Base-by-base conservation (phyloP, 257 asterid genomes). In the Solanum sitiens region DNA sequence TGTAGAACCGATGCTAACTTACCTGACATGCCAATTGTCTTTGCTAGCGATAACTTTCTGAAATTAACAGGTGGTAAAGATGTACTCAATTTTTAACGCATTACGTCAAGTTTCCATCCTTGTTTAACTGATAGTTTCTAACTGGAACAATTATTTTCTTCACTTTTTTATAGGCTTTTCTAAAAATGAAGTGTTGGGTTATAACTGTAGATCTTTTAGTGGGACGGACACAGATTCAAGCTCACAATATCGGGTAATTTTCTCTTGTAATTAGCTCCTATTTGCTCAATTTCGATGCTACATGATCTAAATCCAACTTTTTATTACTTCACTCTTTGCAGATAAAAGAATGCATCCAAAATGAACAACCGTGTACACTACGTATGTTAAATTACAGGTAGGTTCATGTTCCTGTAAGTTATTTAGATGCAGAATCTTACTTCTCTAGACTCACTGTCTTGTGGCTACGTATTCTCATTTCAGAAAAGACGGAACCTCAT, bases 341-440 rank as follows among this genome's bases (percentile, higher is more conserved):
- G 99, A 96, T 97, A 74, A 94, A 91, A 71, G 95, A 94, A 88
- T 87, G 94, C 90, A 91, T 96, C 88, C 92, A 59, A 89, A 88
- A 85, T 53, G 92, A 92, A 86, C 94, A 91, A 94, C 91, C 96
- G 39, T 93, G 99, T 92, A 97, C 98, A 63, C 94, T 95, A 91
- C 91, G 93, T 80, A 95, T 97, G 87, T 91, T 96, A 88, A 97
- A 97, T 89, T 94, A 97, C 98, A 95, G 99, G 99, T 97, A 83
- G 90, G 88, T 86, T 87, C 45, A 91, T 35, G 7, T 39, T 14
- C 16, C 44, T 63, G 44, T 73, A 87, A 61, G 65, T 32, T 16
- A 53, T 74, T 39, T 25, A 40, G 32, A n/a, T 33, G 35, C 44
- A 13, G 4, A n/a, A 20, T 72, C 11, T 83, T 37, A 42, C 47